These are phyloP conservation scores for Lentinula guzmanii DNA, from an alignment of 768 basidiomycete species.

Conservation along the genomic window DNA sequence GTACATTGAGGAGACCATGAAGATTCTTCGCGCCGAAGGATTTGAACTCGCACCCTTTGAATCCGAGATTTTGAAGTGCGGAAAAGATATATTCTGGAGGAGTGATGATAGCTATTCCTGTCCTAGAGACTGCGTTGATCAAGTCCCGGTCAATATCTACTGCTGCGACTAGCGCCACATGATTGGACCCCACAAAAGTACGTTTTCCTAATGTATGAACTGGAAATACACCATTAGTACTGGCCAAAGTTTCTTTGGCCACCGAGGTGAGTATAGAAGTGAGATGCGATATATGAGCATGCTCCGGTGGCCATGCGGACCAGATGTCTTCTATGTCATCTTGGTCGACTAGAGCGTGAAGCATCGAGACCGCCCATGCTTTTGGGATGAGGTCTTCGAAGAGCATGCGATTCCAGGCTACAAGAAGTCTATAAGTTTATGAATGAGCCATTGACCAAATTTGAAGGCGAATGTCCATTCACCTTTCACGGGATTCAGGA, in stretches of 20 bases:
- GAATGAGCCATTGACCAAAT: background rate
- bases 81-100: background rate
- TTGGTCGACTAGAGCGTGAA: slow-evolving; percentile 9
- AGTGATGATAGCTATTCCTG: background rate
- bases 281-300: slow-evolving; percentile 7
- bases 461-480: background rate
- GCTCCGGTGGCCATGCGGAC: slow-evolving; percentile 14
- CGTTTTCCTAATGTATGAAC: background rate
- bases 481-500: slow-evolving; percentile 16
- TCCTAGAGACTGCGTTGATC: background rate
- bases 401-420: slow-evolving; percentile 15
- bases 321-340: slow-evolving; percentile 13
- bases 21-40: background rate
- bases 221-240: background rate
- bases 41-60: background rate
- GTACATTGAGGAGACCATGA: background rate
- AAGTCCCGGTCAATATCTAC: background rate
- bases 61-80: background rate
- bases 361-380: slow-evolving; percentile 9
- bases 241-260: background rate
- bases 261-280: slow-evolving; percentile 3
- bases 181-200: slow-evolving; percentile 2
- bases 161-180: slow-evolving; percentile 6
- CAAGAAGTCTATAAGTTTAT: slow-evolving; percentile 11
- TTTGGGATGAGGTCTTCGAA: slow-evolving; percentile 15